phyloP scores from a whole-genome alignment of 805 yeast genomes.

The Wickerhamomyces strasburgensis region DNA sequence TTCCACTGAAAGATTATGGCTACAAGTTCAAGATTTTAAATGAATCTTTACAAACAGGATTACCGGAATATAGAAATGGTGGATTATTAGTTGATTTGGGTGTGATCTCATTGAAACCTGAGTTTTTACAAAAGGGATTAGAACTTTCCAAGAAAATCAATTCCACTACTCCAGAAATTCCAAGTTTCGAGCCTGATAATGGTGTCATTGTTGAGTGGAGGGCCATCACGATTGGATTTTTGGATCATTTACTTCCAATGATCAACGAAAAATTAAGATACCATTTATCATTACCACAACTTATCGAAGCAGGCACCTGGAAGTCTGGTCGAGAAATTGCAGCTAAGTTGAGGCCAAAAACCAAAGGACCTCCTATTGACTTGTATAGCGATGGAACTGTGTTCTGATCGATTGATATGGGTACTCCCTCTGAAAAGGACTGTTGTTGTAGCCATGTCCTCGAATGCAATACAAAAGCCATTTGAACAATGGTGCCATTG shows the following conservation, averaged over 20 bases:
- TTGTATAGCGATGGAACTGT: conserved; percentile 62
- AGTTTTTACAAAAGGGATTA: conserved; percentile 34
- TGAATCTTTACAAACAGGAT: conserved; percentile 82
- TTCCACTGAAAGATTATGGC: conserved; percentile 46
- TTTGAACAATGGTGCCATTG: no score
- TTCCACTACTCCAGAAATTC: conserved; percentile 31
- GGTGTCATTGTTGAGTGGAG: conserved; percentile 68
- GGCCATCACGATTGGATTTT: conserved; percentile 51
- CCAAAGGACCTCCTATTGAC: conserved; percentile 61
- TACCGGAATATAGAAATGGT: conserved; percentile 80
- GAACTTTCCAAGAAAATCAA: conserved; percentile 27
- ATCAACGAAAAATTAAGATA: conserved; percentile 42
- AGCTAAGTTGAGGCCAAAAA: conserved; percentile 39
- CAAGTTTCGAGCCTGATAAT: conserved; percentile 48
- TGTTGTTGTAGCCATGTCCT: no score
- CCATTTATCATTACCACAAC: conserved; percentile 45
- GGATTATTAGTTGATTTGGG: conserved; percentile 57
- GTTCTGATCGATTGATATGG: conserved; percentile 32
- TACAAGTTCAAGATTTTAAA: conserved; percentile 51
- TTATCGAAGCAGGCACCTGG: conserved; percentile 69
- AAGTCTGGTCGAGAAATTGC: conserved; percentile 61
- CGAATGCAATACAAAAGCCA: no score
- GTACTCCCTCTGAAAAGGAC: no score
- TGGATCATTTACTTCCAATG: conserved; percentile 47
- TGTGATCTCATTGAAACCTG: conserved; percentile 43